Evolutionary conservation across 495 filamentous ascomycete genomes (phyloP).

Genomic region (Penicillium malachiteum): DNA sequence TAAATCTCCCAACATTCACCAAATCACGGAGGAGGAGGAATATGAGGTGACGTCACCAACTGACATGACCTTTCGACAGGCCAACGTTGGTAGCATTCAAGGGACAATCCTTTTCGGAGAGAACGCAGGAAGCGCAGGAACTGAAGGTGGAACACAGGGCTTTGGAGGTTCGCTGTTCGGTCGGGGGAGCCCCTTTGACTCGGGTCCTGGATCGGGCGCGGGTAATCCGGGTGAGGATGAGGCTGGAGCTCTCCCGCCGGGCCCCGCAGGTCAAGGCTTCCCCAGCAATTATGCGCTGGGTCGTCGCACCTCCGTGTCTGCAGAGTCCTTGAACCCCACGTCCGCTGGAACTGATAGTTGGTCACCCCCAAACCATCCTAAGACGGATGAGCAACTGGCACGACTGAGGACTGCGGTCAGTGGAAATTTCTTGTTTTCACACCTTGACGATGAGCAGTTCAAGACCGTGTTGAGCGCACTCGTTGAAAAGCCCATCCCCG

Average conservation of each 20-base stretch:
- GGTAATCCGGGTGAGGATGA: constrained; percentile 23
- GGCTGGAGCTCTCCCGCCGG: constrained; percentile 33
- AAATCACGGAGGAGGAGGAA: constrained; percentile 61
- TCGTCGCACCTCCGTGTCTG: constrained; percentile 93
- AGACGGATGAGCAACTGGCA: constrained; percentile 74
- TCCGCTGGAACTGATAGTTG: constrained; percentile 82
- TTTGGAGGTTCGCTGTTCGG: constrained; percentile 30
- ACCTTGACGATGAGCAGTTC: constrained; percentile 89
- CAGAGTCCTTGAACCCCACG: constrained; percentile 90
- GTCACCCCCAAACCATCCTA: constrained; percentile 80
- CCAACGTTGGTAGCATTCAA: constrained; percentile 27
- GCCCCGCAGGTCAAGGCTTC: constrained; percentile 60
- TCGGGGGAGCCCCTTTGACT: constrained; percentile 36
- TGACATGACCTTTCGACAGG: constrained; percentile 50
- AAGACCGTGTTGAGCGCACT: constrained; percentile 84
- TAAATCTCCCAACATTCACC: constrained; percentile 40
- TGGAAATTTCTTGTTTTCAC: constrained; percentile 90
- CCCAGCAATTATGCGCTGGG: constrained; percentile 91
- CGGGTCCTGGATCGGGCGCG: constrained; percentile 20
- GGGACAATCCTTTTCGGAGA: constrained; percentile 31
- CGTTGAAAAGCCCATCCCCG: constrained; percentile 91
- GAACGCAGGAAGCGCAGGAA: constrained; percentile 30
- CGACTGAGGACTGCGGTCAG: constrained; percentile 81
- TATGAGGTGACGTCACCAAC: constrained; percentile 65
- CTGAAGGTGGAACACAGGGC: constrained; percentile 19